phyloP scores from a whole-genome alignment of 2,329 filamentous ascomycete species.

The Paracamarosporium sp. region DNA sequence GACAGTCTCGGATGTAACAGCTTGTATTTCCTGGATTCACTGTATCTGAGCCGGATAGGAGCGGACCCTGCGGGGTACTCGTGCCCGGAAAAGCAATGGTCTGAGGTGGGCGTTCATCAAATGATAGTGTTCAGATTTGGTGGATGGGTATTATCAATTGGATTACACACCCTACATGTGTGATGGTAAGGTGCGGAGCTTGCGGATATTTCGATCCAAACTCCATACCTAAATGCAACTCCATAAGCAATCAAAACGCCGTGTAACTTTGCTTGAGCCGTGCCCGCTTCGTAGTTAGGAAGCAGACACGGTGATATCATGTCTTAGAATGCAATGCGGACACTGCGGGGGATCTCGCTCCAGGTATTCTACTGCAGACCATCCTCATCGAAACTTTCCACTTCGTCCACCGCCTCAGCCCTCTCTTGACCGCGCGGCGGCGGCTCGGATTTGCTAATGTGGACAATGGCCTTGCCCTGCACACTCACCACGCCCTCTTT shows the following conservation, averaged over 20 bases:
- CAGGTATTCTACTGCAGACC: constrained; percentile 32
- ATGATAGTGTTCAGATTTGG: too few relatives aligned
- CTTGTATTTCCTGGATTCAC: too few relatives aligned
- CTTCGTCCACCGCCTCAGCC: constrained; percentile 82
- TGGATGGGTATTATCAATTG: background rate
- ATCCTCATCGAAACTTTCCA: constrained; percentile 78
- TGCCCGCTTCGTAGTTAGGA: background rate
- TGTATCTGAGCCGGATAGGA: too few relatives aligned
- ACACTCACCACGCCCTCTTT: constrained; percentile 75
- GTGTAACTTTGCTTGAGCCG: background rate
- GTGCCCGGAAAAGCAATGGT: too few relatives aligned
- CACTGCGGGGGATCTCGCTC: too few relatives aligned
- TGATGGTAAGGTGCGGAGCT: constrained; percentile 2
- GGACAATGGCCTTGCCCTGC: constrained; percentile 79
- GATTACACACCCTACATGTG: background rate
- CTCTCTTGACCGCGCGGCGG: constrained; percentile 64
- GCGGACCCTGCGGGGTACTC: too few relatives aligned
- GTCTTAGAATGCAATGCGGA: too few relatives aligned
- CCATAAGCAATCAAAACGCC: background rate
- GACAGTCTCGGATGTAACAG: too few relatives aligned
- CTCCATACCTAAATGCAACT: constrained; percentile 17
- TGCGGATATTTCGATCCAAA: constrained; percentile 19
- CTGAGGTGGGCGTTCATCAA: too few relatives aligned
- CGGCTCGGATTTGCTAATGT: constrained; percentile 74
- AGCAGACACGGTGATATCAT: background rate